Evolutionary conservation across 371 early-diverging fungal genomes (phyloP).

Genomic region (Haplosporangium sp.): DNA sequence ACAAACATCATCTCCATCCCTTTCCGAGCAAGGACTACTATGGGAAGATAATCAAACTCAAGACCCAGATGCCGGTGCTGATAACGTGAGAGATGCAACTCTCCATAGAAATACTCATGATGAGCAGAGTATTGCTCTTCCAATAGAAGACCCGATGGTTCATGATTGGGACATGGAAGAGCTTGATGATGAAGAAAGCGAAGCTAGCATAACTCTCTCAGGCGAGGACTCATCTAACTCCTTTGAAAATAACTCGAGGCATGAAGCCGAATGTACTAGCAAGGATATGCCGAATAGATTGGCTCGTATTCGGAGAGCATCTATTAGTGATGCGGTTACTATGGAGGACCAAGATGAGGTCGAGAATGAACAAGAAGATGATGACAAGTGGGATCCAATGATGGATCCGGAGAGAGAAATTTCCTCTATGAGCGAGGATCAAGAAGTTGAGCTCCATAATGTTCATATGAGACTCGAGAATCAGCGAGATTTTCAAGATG

Average conservation of each 20-base stretch:
- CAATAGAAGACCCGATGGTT: constrained; percentile 27
- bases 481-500: constrained; percentile 52
- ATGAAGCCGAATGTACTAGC: neutral
- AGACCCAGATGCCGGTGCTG: neutral
- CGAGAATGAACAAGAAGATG: constrained; percentile 14
- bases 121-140: constrained; percentile 22
- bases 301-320: neutral
- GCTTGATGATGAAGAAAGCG: constrained; percentile 40
- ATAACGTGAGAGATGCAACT: neutral
- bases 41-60: neutral
- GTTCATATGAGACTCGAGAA: constrained; percentile 44
- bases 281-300: neutral
- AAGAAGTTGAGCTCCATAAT: constrained; percentile 41
- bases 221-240: neutral
- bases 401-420: constrained; percentile 46
- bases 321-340: neutral
- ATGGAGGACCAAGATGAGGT: neutral
- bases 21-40: neutral
- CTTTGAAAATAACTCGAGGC: neutral
- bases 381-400: constrained; percentile 27
- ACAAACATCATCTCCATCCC: neutral
- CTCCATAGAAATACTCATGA: neutral
- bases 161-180: constrained; percentile 56
- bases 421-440: constrained; percentile 40
- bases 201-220: neutral